These are phyloP conservation scores for Cyclotella cryptica DNA, from an alignment of 108 stramenopile genomes.

Conservation along the genomic window DNA sequence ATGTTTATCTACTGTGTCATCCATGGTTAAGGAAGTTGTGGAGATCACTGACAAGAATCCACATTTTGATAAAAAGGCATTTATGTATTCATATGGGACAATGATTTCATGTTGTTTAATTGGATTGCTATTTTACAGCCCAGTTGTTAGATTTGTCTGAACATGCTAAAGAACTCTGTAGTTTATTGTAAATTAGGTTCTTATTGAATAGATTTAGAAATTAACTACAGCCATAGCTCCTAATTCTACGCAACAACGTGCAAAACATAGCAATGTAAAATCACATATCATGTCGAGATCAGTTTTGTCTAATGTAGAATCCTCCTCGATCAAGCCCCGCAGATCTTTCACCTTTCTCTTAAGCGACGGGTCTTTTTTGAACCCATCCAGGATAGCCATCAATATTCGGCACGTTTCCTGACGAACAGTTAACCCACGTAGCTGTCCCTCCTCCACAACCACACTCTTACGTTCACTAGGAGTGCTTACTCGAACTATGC, in stretches of 20 bases:
- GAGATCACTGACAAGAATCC: slow-evolving; percentile 46
- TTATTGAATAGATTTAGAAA: background rate
- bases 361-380: slow-evolving; percentile 30
- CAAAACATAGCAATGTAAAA: slow-evolving; percentile 71
- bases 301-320: background rate
- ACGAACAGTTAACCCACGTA: slow-evolving; percentile 62
- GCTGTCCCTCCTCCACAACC: slow-evolving; percentile 28
- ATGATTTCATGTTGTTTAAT: slow-evolving; percentile 48
- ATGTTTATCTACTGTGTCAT: slow-evolving; percentile 81
- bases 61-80: slow-evolving; percentile 48
- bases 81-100: slow-evolving; percentile 60
- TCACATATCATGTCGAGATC: slow-evolving; percentile 57
- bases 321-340: slow-evolving; percentile 17
- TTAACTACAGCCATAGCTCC: slow-evolving; percentile 72
- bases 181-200: background rate
- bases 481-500: slow-evolving; percentile 62
- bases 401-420: slow-evolving; percentile 59
- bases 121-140: slow-evolving; percentile 61
- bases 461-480: slow-evolving; percentile 58
- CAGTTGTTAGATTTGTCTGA: slow-evolving; percentile 51
- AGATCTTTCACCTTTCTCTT: slow-evolving; percentile 29
- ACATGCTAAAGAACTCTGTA: background rate
- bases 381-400: slow-evolving; percentile 28
- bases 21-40: slow-evolving; percentile 72
- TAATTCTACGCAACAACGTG: slow-evolving; percentile 76